A percentile compares a stretch with the other conserved stretches of the same genome.
phyloP scores from a whole-genome alignment of 2,329 filamentous ascomycete genomes.

The Aaosphaeria pasadenensis region DNA sequence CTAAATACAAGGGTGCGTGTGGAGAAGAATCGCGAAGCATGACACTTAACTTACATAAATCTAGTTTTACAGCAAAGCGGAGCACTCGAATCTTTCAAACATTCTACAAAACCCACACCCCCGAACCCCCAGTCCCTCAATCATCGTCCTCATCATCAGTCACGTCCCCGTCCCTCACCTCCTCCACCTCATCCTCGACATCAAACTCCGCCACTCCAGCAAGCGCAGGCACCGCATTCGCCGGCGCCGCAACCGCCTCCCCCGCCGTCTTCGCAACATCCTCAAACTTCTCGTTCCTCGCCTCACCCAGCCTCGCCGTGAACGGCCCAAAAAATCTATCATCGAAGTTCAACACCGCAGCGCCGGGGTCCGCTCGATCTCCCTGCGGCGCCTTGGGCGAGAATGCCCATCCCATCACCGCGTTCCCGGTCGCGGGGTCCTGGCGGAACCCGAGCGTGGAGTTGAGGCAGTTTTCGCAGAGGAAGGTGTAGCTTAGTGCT shows the following conservation, averaged over 20 bases:
- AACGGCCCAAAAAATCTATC: not conserved
- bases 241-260: not conserved
- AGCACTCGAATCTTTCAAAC: too few relatives aligned
- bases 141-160: not conserved
- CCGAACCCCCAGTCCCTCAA: not conserved
- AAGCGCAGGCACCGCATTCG: not conserved
- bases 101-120: too few relatives aligned
- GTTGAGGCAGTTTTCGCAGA: constrained; percentile 9
- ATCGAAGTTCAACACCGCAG: not conserved
- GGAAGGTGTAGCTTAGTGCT: constrained; percentile 11
- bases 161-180: not conserved
- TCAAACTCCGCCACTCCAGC: not conserved
- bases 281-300: not conserved
- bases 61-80: too few relatives aligned
- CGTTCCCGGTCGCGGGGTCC: not conserved
- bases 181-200: not conserved
- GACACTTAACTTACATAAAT: too few relatives aligned
- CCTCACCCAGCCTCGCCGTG: not conserved
- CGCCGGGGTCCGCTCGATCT: not conserved
- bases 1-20: too few relatives aligned
- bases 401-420: not conserved
- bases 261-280: not conserved
- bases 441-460: not conserved
- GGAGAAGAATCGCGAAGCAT: too few relatives aligned
- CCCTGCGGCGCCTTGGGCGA: not conserved